Conservation (phyloP, 2,329 filamentous ascomycete genomes). For the Daldinia sp. region DNA sequence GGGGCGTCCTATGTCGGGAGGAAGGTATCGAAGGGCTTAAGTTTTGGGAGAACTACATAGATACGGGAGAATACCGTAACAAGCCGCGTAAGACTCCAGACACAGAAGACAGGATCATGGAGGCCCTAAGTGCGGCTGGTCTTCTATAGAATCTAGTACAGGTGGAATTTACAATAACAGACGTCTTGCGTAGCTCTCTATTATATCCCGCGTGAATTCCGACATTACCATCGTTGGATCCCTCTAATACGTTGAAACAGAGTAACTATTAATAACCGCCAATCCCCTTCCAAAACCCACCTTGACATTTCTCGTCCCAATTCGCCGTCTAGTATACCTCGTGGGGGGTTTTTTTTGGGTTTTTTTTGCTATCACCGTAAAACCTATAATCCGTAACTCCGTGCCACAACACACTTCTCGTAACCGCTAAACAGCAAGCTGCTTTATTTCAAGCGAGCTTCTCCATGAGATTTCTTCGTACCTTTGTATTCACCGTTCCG, state of each 20-base stretch:
- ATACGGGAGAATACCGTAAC: constrained; percentile 53
- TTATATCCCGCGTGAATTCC: background rate
- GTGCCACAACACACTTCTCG: constrained; percentile 16
- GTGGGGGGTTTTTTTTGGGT: no score
- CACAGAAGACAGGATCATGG: constrained; percentile 52
- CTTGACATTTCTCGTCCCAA: background rate
- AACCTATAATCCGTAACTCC: constrained; percentile 30
- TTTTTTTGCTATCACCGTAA: constrained; percentile 26
- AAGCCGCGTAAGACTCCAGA: constrained; percentile 47
- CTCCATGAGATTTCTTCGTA: constrained; percentile 73
- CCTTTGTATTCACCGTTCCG: constrained; percentile 81
- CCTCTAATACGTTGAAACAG: constrained; percentile 4
- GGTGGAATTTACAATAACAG: background rate
- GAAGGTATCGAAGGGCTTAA: constrained; percentile 89
- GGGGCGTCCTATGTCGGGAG: constrained; percentile 85
- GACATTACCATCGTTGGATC: constrained; percentile 6
- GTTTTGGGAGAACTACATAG: constrained; percentile 88
- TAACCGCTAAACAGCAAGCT: background rate
- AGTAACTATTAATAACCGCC: background rate
- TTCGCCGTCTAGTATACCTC: constrained; percentile 16
- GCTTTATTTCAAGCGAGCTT: constrained; percentile 52
- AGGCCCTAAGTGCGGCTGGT: constrained; percentile 51
- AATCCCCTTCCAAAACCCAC: background rate
- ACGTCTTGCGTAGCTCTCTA: background rate
- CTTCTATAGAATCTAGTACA: constrained; percentile 30